phyloP scores from a whole-genome alignment of 1,139 yeast species.

The Pichia sp. region DNA sequence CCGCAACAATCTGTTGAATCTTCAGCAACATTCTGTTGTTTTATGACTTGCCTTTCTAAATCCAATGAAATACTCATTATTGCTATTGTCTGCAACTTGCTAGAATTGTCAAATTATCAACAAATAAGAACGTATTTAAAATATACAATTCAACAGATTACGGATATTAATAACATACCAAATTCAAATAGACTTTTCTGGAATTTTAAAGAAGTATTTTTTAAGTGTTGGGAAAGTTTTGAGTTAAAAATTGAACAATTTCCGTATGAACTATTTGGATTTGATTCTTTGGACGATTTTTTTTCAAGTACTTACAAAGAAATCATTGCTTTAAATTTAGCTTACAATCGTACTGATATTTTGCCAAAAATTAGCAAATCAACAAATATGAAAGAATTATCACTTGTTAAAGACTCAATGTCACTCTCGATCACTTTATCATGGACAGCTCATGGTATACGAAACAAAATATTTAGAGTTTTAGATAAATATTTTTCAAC shows the following conservation, averaged over 20 bases:
- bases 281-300: slow-evolving; percentile 28
- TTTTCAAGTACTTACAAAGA: slow-evolving; percentile 31
- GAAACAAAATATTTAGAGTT: slow-evolving; percentile 11
- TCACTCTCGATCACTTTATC: slow-evolving; percentile 23
- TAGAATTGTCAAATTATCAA: slow-evolving; percentile 35
- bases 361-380: slow-evolving; percentile 14
- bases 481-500: slow-evolving; percentile 8
- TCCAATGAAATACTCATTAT: slow-evolving; percentile 30
- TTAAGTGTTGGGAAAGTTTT: slow-evolving; percentile 39
- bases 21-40: slow-evolving; percentile 35
- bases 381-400: slow-evolving; percentile 4
- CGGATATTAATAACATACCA: slow-evolving; percentile 18
- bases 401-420: slow-evolving; percentile 23
- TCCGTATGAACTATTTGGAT: slow-evolving; percentile 38
- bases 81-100: slow-evolving; percentile 36
- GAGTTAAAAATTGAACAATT: slow-evolving; percentile 31
- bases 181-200: slow-evolving; percentile 30
- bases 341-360: slow-evolving; percentile 22
- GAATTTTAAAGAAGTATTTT: slow-evolving; percentile 20
- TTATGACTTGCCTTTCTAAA: slow-evolving; percentile 32
- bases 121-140: slow-evolving; percentile 33
- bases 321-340: slow-evolving; percentile 33
- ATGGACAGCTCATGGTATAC: slow-evolving; percentile 18
- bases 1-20: slow-evolving; percentile 38
- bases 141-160: slow-evolving; percentile 26